Conservation (phyloP, 495 filamentous ascomycete species). For the Aspergillus saccharolyticus region DNA sequence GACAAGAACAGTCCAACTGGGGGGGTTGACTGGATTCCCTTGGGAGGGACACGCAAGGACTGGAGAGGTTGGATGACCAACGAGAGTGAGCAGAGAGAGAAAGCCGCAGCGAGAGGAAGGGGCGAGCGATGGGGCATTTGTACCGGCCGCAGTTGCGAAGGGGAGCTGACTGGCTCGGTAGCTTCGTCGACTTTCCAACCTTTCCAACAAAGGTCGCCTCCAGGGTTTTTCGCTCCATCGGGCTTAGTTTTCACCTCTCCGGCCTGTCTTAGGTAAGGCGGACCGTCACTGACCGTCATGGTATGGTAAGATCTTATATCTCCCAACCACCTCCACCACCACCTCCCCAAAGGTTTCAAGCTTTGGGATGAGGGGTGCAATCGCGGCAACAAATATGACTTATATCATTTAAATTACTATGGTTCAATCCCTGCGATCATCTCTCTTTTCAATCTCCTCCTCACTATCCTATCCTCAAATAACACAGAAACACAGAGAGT, state of each 20-base stretch:
- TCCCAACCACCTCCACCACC: too few species aligned
- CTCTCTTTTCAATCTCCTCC: too few species aligned
- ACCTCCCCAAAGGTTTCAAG: too few species aligned
- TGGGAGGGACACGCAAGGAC: constrained; percentile 22
- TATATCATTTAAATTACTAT: too few species aligned
- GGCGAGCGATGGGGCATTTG: constrained; percentile 47
- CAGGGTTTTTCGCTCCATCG: constrained; percentile 14
- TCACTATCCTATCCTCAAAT: too few species aligned
- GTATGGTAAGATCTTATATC: too few species aligned
- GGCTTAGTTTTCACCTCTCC: too few species aligned
- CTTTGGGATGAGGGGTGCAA: too few species aligned
- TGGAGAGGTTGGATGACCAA: constrained; percentile 40
- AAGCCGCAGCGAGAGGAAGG: constrained; percentile 37
- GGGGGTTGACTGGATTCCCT: constrained; percentile 19
- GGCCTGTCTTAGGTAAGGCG: constrained; percentile 6
- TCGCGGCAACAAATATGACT: too few species aligned
- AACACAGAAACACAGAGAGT: too few species aligned
- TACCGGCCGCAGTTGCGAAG: constrained; percentile 26
- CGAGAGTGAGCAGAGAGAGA: constrained; percentile 43
- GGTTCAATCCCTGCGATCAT: too few species aligned
- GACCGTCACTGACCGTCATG: not conserved
- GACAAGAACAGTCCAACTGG: constrained; percentile 17
- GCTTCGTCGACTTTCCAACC: constrained; percentile 10
- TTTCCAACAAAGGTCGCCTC: constrained; percentile 17
- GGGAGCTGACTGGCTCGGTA: constrained; percentile 26